Evolutionary conservation across 805 yeast genomes (phyloP), one percentile per base, ranked within the genome.

Genomic region (Starmerella khaoyaiensis): DNA sequence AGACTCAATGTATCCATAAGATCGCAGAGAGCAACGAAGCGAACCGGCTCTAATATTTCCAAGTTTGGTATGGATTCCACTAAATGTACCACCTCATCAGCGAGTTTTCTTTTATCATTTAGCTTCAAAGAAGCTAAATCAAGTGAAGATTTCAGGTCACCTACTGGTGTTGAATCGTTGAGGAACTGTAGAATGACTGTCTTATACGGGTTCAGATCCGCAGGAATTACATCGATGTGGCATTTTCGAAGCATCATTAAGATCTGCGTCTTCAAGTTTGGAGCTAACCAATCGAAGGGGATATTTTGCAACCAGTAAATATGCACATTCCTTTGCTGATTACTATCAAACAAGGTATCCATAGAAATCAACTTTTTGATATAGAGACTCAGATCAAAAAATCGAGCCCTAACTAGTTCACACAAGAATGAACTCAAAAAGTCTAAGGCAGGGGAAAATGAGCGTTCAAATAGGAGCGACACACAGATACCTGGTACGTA

Each of bases 311-410:
- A 29, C 66, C 66, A 41, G 51, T 58, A 51, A 64, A 49, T 65
- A 35, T 76, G 76, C 20, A 64, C 15, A 8, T 40, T 33, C 5
- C 32, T 29, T 11, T 23, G 17, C 4, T 72, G 69, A 6, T 71
- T 65, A 3, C 64, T 59, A 10, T 73, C 56, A 56, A 79, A 82
- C 31, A 86, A 71, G 1, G 83, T 64, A 4, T 96, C 98, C 1
- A 90, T 75, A 8, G 95, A 82, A 31, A 87, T 84, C 25, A 86
- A 61, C 47, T 76, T 72, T 50, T 96, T 63, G 40, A 86, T 64
- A 51, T 87, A 87, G 1, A 79, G 68, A 1, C 79, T 72, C 12
- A 75, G 62, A 2, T 71, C 57, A 18, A 79, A 64, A 18, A 78
- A 55, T 31, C 67, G 68, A 37, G 65, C 47, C 28, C 65, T 68